Conservation (phyloP, 495 filamentous ascomycete genomes). For the Xylaria intraflava region DNA sequence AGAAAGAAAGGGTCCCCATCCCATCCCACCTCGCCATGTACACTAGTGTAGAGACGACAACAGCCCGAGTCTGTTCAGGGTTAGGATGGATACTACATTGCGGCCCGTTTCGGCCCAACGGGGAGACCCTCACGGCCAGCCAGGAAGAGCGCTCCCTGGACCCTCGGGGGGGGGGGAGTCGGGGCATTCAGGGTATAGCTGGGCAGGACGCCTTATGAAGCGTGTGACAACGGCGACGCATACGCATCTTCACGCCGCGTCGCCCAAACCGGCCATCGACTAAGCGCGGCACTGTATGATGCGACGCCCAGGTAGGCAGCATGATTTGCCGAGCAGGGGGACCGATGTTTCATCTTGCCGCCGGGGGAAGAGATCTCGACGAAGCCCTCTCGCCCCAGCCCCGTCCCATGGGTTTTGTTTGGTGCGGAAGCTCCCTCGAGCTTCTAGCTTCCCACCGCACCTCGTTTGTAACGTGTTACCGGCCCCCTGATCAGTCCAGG, state of each 20-base stretch:
- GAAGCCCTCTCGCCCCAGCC: conserved; percentile 7
- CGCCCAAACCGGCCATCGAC: conserved; percentile 1
- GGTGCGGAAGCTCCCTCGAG: neutral
- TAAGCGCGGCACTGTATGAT: neutral
- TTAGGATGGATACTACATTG: neutral
- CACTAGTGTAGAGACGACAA: too few species aligned
- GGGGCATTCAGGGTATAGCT: conserved; percentile 28
- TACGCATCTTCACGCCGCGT: conserved; percentile 12
- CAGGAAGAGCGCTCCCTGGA: too few species aligned
- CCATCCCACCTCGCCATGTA: too few species aligned
- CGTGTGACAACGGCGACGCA: conserved; percentile 31
- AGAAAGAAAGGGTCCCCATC: neutral
- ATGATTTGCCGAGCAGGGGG: conserved; percentile 1
- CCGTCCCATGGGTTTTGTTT: conserved; percentile 14
- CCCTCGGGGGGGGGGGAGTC: too few species aligned
- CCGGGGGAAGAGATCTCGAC: conserved; percentile 9
- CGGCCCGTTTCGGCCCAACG: conserved; percentile 7
- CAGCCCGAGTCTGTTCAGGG: neutral
- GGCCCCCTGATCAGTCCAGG: neutral
- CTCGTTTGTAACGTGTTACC: conserved; percentile 1
- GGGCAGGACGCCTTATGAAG: conserved; percentile 27
- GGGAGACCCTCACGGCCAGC: too few species aligned
- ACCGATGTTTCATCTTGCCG: too few species aligned
- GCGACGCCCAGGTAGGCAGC: neutral
- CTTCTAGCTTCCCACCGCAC: neutral